Evolutionary conservation across 2,329 filamentous ascomycete genomes (phyloP), one percentile per base, ranked within the genome.

Genomic region (Xylaria sp.): DNA sequence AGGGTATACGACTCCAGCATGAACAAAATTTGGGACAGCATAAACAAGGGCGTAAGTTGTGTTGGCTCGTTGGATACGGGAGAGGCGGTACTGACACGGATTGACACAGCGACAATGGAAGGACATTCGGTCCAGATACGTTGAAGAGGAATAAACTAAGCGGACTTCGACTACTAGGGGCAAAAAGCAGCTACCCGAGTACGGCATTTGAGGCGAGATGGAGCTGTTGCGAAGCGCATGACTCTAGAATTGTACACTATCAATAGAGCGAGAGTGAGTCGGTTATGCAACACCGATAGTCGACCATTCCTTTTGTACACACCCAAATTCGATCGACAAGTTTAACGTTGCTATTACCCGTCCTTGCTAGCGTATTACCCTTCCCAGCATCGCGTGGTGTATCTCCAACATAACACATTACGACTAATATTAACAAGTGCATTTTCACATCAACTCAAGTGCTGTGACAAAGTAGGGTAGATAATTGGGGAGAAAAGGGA

Each of bases 111-210:
- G 95, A 79, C 95, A 98, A 97, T 98, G 96, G 96, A 98, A 98
- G 89, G 96, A 99, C 82, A 98, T 99, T 86, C 95, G 97, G 85
- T 85, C 90, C 82, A 91, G 88, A 83, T 99, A 97, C 83, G 82
- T 97, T 78, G 84, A 92, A 83, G 86, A 86, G 68, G 88, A 85
- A 73, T 75, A 76, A 69, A 64, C 45, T 63, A 53, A 55, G 36
- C 70, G 64, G 64, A 36, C 47, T 6, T n/a, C 53, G 62, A 50
- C 24, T 36, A n/a, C 24, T 34, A 9, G 3, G 54, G 62, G 32
- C 48, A 59, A 61, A 56, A 27, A 48, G 61, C 27, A 47, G 24
- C 8, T 21, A 19, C 42, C 12, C 39, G 27, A 55, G 27, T 45
- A 30, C 47, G 27, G 21, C 24, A 53, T 48, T 17, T 47, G 17